phyloP scores from a whole-genome alignment of 2,329 filamentous ascomycete species.

The Fulvia fulva region DNA sequence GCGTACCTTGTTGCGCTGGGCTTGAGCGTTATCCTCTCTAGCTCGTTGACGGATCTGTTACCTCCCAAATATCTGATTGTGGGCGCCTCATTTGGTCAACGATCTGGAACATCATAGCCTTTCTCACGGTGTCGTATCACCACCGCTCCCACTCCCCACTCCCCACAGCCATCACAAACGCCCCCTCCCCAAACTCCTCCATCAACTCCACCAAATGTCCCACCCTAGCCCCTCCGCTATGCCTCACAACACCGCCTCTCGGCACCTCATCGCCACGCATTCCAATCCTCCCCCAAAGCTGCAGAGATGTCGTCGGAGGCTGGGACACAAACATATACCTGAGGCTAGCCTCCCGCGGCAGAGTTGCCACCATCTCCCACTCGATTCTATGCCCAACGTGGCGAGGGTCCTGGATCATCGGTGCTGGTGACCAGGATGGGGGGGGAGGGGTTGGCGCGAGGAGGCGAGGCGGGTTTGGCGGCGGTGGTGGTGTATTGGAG shows the following conservation, averaged over 20 bases:
- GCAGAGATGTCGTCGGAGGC: neutral
- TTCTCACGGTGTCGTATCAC: too few relatives aligned
- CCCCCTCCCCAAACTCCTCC: neutral
- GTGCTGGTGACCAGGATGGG: neutral
- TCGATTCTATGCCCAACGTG: neutral
- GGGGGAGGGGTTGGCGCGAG: neutral
- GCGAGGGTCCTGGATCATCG: neutral
- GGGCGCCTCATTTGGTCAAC: slow-evolving; percentile 41
- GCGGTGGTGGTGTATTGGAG: neutral
- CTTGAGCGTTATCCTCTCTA: slow-evolving; percentile 40
- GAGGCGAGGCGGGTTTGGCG: neutral
- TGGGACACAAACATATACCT: neutral
- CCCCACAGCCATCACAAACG: neutral
- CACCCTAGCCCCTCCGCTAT: neutral
- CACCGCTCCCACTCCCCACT: neutral
- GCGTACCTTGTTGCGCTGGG: slow-evolving; percentile 42
- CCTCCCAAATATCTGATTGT: slow-evolving; percentile 42
- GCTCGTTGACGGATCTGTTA: slow-evolving; percentile 39
- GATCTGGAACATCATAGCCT: slow-evolving; percentile 39
- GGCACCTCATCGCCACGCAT: neutral
- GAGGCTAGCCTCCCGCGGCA: neutral
- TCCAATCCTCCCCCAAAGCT: neutral
- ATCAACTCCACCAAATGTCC: neutral
- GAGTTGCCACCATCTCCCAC: neutral
- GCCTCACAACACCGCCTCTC: neutral